Evolutionary conservation across 768 basidiomycete genomes (phyloP).

Genomic region (Russula virescens): DNA sequence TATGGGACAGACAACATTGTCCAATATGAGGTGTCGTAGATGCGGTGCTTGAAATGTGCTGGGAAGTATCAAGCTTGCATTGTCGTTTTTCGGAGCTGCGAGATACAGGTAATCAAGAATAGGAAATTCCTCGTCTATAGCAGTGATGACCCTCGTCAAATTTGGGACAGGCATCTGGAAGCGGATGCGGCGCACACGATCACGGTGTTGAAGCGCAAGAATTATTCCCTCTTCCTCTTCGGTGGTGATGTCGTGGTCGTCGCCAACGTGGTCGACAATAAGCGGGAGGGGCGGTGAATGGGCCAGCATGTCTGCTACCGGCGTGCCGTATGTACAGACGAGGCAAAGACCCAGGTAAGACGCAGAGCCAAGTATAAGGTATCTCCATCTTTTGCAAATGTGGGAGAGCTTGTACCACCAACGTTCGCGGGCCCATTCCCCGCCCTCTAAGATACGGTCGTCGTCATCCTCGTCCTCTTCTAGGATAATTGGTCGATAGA

Average conservation of each 20-base stretch:
- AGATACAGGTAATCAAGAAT: background rate
- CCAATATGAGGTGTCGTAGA: background rate
- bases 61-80: background rate
- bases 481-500: background rate
- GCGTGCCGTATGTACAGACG: background rate
- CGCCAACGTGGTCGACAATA: background rate
- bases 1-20: background rate
- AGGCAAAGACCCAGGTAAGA: background rate
- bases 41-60: background rate
- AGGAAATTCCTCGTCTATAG: background rate
- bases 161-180: background rate
- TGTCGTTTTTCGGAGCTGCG: background rate
- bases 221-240: background rate
- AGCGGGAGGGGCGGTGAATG: background rate
- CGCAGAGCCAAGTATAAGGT: background rate
- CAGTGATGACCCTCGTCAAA: background rate
- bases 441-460: background rate
- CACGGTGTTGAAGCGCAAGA: background rate
- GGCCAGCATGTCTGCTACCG: background rate
- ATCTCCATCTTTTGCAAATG: background rate
- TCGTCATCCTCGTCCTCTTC: background rate
- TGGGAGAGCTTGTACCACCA: background rate
- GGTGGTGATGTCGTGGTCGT: background rate
- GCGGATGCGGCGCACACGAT: background rate
- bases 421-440: background rate